Percentiles rank a stretch among this genome's conserved stretches.
phyloP scores from a whole-genome alignment of 1,139 yeast species.

The Sugiyamaella sp. region DNA sequence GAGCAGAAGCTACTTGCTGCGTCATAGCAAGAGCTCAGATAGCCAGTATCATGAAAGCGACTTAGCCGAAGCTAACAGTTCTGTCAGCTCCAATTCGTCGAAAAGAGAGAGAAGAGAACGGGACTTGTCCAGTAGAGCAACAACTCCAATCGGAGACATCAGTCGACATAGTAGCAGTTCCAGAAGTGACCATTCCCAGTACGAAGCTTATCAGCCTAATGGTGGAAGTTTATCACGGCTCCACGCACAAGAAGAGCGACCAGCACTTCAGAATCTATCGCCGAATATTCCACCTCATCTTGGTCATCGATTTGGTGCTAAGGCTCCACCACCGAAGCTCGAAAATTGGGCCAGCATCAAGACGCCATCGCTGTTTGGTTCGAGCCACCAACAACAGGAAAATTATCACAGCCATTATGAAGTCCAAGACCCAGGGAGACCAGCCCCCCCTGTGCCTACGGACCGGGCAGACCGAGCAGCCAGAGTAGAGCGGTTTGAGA shows the following conservation, averaged over 20 bases:
- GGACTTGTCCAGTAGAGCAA: constrained; percentile 8
- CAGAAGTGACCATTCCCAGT: constrained; percentile 1
- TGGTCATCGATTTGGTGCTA: constrained; percentile 15
- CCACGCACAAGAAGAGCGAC: constrained; percentile 11
- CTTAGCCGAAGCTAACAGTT: constrained; percentile 4
- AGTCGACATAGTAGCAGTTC: constrained; percentile 8
- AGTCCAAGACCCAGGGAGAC: constrained; percentile 16
- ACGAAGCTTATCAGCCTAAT: not conserved
- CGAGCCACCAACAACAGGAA: not conserved
- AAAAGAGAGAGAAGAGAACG: constrained; percentile 3
- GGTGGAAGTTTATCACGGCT: not conserved
- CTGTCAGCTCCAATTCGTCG: constrained; percentile 5
- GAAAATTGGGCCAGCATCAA: constrained; percentile 16
- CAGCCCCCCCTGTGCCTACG: constrained; percentile 19
- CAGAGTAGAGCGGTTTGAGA: constrained; percentile 8
- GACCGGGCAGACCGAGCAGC: constrained; percentile 14
- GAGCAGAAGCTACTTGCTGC: not conserved
- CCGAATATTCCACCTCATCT: constrained; percentile 22
- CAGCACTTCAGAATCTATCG: constrained; percentile 15
- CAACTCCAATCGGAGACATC: constrained; percentile 11
- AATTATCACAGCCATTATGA: not conserved
- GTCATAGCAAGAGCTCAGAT: constrained; percentile 13
- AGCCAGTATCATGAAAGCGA: constrained; percentile 8
- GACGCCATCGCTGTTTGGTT: not conserved
- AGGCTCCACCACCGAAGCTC: constrained; percentile 20